Base-by-base conservation (phyloP, 768 basidiomycete genomes). In the Megacollybia marginata region DNA sequence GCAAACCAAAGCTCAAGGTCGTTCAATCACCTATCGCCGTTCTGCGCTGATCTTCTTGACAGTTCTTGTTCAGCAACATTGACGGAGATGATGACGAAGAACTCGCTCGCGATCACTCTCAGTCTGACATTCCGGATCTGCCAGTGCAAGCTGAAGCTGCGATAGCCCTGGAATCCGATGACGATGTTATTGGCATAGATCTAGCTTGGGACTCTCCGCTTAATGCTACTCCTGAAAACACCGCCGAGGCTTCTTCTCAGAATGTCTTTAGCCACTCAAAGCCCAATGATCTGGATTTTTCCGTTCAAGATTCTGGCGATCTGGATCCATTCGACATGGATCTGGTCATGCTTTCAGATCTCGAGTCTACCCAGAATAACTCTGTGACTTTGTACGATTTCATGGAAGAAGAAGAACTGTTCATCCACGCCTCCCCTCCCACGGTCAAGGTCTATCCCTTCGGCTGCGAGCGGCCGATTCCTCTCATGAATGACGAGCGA, bases 1-100 rank as follows among this genome's bases (percentile, higher is more conserved):
- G 69, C 40, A 68, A 67, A 9, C 65, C 66, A 12, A 66, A 55
- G 42, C 76, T 78, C 62, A 78, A 77, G 75, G 80, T 78, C 53
- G 51, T 46, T 34, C 34, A 6, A 28, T 28, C 6, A 6, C 23
- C 23, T 28, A 28, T 28, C 23, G 23, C 23, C 23, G 23, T 28
- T 28, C 23, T 3, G 23, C 4, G 6, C 23, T 28, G 23, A 28
- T 28, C 6, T 6, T 28, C 6, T 6, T 28, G 23, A 28, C 23
- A 28, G 23, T 28, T 28, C 23, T 28, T 28, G 6, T 28, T 6
- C 6, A 28, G 23, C 23, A 28, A 28, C 23, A 28, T 28, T 28
- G 23, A 28, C 23, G 23, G 6, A 28, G 23, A 28, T 28, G 55
- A 46, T 28, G 59, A 57, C 46, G 59, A 60, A 15, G 59, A 60